Percentiles rank a stretch among this genome's conserved stretches.
Conservation (phyloP, 169 alveolate genomes). For the Ichthyophthirius multifiliis region DNA sequence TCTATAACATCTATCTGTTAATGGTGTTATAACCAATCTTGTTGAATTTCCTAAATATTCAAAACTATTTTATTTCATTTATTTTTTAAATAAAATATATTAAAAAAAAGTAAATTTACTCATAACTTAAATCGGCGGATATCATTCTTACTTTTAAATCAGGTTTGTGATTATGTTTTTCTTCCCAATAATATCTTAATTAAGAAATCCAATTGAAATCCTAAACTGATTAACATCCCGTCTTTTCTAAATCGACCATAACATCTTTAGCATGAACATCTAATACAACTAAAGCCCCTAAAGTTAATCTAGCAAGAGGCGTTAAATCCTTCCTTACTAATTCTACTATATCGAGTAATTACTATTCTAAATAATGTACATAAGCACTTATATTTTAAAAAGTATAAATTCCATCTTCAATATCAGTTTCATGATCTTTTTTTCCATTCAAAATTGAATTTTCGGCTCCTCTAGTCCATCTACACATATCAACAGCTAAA, state of each 20-base stretch:
- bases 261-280: constrained; percentile 88
- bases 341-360: constrained; percentile 76
- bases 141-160: constrained; percentile 69
- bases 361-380: background rate
- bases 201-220: constrained; percentile 88
- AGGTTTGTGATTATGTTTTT: constrained; percentile 36
- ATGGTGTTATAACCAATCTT: constrained; percentile 89
- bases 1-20: constrained; percentile 90
- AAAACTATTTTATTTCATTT: background rate
- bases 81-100: background rate
- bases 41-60: constrained; percentile 78
- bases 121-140: constrained; percentile 69
- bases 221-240: constrained; percentile 46
- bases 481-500: constrained; percentile 64
- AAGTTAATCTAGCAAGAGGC: constrained; percentile 84
- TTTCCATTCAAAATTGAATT: constrained; percentile 48
- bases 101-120: constrained; percentile 11
- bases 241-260: constrained; percentile 58
- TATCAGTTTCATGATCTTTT: background rate
- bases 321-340: constrained; percentile 89
- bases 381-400: background rate
- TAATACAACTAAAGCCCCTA: constrained; percentile 86
- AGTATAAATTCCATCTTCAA: background rate
- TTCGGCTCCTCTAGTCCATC: constrained; percentile 86
- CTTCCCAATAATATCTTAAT: constrained; percentile 81